Evolutionary conservation across 2,329 filamentous ascomycete genomes (phyloP).

Genomic region (Torrubiella hemipterigena): DNA sequence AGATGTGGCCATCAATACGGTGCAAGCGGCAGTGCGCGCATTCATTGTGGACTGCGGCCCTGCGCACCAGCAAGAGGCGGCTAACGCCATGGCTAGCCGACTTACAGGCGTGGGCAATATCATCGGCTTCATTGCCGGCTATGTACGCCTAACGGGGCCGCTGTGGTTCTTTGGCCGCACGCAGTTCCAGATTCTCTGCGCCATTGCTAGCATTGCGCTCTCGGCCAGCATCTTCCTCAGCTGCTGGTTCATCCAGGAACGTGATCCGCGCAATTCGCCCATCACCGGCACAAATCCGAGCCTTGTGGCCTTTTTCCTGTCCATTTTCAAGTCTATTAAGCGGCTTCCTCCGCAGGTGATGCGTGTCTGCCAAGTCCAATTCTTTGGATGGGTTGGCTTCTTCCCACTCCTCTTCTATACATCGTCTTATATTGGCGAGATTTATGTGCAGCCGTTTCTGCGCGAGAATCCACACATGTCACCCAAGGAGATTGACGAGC

Average conservation of each 20-base stretch:
- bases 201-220: constrained; percentile 68
- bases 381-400: constrained; percentile 89
- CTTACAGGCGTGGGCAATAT: constrained; percentile 85
- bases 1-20: constrained; percentile 93
- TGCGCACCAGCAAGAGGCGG: constrained; percentile 82
- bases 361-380: constrained; percentile 70
- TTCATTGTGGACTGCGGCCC: constrained; percentile 92
- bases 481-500: constrained; percentile 59
- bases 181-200: constrained; percentile 88
- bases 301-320: constrained; percentile 66
- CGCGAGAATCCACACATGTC: constrained; percentile 67
- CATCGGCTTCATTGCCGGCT: constrained; percentile 77
- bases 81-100: constrained; percentile 89
- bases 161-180: constrained; percentile 73
- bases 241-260: constrained; percentile 57
- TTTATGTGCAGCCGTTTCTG: constrained; percentile 79
- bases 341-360: constrained; percentile 71
- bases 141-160: constrained; percentile 61
- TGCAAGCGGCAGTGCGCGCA: constrained; percentile 82
- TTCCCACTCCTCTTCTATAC: constrained; percentile 95
- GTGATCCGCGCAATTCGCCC: constrained; percentile 65
- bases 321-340: constrained; percentile 64
- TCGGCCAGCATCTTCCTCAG: constrained; percentile 59
- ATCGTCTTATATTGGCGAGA: constrained; percentile 84
- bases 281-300: constrained; percentile 49